Conservation (phyloP, 1,284 basidiomycete genomes). For the Hypsizygus ulmarius region DNA sequence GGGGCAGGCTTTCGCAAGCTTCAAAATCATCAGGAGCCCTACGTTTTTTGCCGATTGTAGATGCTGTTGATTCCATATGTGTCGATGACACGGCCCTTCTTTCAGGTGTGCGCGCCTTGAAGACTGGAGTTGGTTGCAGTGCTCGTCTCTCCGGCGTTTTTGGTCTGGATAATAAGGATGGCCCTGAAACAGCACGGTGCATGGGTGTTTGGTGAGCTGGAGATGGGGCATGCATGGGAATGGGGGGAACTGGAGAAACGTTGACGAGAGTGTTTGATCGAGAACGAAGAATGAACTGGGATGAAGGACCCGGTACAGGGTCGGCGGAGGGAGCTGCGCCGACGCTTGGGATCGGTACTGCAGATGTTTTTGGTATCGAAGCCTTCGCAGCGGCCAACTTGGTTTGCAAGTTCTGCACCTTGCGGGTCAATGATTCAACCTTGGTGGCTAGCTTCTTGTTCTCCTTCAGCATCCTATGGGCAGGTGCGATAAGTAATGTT, state of each 20-base stretch:
- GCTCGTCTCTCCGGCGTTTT: constrained; percentile 52
- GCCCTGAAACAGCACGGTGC: constrained; percentile 39
- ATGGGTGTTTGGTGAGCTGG: constrained; percentile 13
- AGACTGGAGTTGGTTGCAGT: constrained; percentile 40
- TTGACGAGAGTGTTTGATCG: constrained; percentile 4
- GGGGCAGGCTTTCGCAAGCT: constrained; percentile 47
- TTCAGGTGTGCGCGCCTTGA: constrained; percentile 50
- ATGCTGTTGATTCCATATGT: constrained; percentile 24
- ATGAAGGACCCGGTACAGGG: constrained; percentile 20
- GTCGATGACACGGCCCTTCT: constrained; percentile 20
- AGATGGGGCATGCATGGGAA: constrained; percentile 10
- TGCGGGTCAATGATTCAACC: constrained; percentile 66
- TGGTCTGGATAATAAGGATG: constrained; percentile 41
- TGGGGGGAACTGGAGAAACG: constrained; percentile 9
- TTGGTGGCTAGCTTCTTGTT: constrained; percentile 72
- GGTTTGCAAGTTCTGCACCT: constrained; percentile 65
- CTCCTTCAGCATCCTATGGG: constrained; percentile 63
- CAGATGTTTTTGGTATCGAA: constrained; percentile 21
- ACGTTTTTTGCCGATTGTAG: constrained; percentile 59
- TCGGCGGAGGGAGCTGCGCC: constrained; percentile 14
- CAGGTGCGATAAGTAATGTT: constrained; percentile 12
- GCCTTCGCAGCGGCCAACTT: constrained; percentile 58
- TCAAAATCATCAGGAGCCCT: constrained; percentile 73
- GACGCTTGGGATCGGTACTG: not conserved
- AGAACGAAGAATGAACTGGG: constrained; percentile 15